Conservation (phyloP, 2,329 filamentous ascomycete species). For the Hortaea sp. region DNA sequence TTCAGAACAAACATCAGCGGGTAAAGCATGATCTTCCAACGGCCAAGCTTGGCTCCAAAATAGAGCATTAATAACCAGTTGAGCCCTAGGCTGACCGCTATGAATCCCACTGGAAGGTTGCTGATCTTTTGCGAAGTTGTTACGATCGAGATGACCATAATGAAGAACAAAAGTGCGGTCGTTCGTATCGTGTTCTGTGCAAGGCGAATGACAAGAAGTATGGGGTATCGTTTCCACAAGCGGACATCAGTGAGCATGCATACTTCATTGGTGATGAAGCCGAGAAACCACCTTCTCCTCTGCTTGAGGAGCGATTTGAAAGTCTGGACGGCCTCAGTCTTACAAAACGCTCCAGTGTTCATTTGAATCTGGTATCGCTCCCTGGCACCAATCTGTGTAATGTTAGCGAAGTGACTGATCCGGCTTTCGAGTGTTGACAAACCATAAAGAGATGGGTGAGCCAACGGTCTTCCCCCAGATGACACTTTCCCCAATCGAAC, state of each 20-base stretch:
- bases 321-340: conserved; percentile 91
- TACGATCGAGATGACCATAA: conserved; percentile 77
- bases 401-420: background rate
- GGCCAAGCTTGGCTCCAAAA: conserved; percentile 74
- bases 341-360: conserved; percentile 96
- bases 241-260: conserved; percentile 95
- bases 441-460: conserved; percentile 99
- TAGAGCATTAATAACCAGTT: conserved; percentile 97
- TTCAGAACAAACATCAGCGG: conserved; percentile 86
- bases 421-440: conserved; percentile 25
- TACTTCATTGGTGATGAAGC: conserved; percentile 67
- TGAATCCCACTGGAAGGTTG: conserved; percentile 84
- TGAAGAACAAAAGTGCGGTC: conserved; percentile 86
- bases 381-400: conserved; percentile 50
- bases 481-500: conserved; percentile 93
- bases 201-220: conserved; percentile 77
- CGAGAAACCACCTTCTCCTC: conserved; percentile 84
- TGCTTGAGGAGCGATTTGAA: conserved; percentile 83
- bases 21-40: conserved; percentile 92
- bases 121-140: conserved; percentile 70
- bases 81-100: conserved; percentile 79
- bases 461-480: conserved; percentile 92
- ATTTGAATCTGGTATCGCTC: conserved; percentile 93
- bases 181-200: conserved; percentile 96
- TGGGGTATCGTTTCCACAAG: conserved; percentile 81